Percentiles rank a stretch among this genome's conserved stretches.
Conservation (phyloP, 2,329 filamentous ascomycete genomes). For the Phaeomoniella chlamydospora region DNA sequence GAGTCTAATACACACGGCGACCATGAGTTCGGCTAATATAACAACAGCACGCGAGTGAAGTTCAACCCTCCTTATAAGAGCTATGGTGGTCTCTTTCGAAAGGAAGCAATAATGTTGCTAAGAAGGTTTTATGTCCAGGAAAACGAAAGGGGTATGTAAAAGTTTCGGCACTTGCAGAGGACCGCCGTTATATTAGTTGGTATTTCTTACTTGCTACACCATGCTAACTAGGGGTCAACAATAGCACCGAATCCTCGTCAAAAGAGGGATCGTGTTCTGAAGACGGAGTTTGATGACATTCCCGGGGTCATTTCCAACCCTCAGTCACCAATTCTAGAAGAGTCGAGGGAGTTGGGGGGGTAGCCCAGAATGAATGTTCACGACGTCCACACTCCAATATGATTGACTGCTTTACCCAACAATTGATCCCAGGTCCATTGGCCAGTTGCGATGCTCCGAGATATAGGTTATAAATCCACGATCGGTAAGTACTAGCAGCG, state of each 20-base stretch:
- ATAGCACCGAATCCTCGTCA: slow-evolving; percentile 48
- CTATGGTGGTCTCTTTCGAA: slow-evolving; percentile 73
- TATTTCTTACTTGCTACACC: too few relatives aligned
- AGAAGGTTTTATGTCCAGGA: slow-evolving; percentile 96
- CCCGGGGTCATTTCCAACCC: neutral
- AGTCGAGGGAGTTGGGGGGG: too few relatives aligned
- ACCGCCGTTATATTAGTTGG: neutral
- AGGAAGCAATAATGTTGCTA: slow-evolving; percentile 85
- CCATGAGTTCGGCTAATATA: too few relatives aligned
- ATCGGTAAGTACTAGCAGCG: neutral
- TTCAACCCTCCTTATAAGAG: slow-evolving; percentile 67
- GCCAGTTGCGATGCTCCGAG: neutral
- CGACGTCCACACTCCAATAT: neutral
- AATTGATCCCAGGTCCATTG: neutral
- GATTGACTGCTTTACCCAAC: neutral
- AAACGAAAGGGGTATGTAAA: slow-evolving; percentile 65
- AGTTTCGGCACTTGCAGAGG: slow-evolving; percentile 1
- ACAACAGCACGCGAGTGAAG: too few relatives aligned
- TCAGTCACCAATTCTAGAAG: neutral
- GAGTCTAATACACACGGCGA: too few relatives aligned
- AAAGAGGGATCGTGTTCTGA: slow-evolving; percentile 50
- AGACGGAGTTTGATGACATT: slow-evolving; percentile 35
- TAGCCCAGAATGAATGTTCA: too few relatives aligned
- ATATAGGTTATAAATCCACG: neutral
- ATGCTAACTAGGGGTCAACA: slow-evolving; percentile 3